These are phyloP conservation scores for Naganishia randhawae DNA, from an alignment of 768 basidiomycete species.

Conservation along the genomic window DNA sequence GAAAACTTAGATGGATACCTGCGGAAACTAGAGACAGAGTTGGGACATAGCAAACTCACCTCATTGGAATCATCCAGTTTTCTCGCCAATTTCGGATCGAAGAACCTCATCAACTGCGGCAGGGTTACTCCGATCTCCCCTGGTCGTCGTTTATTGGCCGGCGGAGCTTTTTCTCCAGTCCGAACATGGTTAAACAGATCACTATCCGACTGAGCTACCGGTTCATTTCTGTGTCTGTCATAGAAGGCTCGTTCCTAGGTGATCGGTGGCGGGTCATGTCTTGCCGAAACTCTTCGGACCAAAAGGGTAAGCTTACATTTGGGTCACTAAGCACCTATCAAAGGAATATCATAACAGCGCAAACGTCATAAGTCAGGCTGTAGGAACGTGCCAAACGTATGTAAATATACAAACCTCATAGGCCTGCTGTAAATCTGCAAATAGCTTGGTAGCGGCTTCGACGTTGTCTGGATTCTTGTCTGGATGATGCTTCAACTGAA, in stretches of 20 bases:
- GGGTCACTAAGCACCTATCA: constrained; percentile 83
- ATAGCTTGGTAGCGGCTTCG: constrained; percentile 80
- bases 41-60: constrained; percentile 57
- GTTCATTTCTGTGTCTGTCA: constrained; percentile 80
- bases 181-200: constrained; percentile 82
- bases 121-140: constrained; percentile 73
- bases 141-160: constrained; percentile 53
- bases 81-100: constrained; percentile 57
- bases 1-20: constrained; percentile 37
- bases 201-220: constrained; percentile 76
- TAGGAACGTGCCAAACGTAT: neutral
- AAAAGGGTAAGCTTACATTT: constrained; percentile 62
- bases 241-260: constrained; percentile 93
- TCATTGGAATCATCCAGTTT: constrained; percentile 53
- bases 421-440: constrained; percentile 85
- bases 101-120: constrained; percentile 76
- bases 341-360: constrained; percentile 6
- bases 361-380: constrained; percentile 3
- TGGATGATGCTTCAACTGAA: constrained; percentile 50
- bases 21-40: constrained; percentile 54
- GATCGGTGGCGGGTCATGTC: neutral
- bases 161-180: constrained; percentile 60
- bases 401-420: constrained; percentile 67
- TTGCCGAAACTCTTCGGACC: neutral
- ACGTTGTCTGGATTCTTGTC: constrained; percentile 72